Conservation (phyloP, 768 basidiomycete genomes). For the Neoboletus magnificus region DNA sequence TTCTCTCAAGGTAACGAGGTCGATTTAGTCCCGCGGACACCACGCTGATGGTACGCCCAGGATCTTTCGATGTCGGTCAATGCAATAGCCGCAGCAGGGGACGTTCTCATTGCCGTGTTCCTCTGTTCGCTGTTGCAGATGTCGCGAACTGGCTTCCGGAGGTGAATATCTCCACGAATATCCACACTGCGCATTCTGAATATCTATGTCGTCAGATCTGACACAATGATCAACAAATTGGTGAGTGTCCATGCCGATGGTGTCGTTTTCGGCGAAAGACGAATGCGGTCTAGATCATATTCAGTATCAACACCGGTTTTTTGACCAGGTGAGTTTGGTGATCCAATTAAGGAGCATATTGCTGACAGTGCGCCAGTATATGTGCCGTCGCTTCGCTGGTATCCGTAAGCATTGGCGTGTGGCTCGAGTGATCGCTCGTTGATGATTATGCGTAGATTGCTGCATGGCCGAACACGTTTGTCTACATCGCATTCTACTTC, state of each 20-base stretch:
- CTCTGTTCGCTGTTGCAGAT: constrained; percentile 46
- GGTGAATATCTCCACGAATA: constrained; percentile 19
- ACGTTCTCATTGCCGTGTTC: constrained; percentile 49
- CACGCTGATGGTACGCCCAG: constrained; percentile 8
- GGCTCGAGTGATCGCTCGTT: neutral
- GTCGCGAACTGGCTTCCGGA: constrained; percentile 53
- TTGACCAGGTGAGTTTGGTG: constrained; percentile 22
- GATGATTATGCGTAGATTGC: constrained; percentile 39
- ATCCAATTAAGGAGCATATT: too few species aligned
- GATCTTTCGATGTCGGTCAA: constrained; percentile 53
- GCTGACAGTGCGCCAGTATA: constrained; percentile 29
- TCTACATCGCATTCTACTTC: constrained; percentile 65
- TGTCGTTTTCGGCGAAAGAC: neutral
- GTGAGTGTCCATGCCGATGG: constrained; percentile 7
- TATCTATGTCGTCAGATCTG: constrained; percentile 32
- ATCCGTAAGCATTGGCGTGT: constrained; percentile 36
- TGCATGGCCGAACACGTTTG: constrained; percentile 49
- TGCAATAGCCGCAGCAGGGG: constrained; percentile 49
- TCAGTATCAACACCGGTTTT: constrained; percentile 46
- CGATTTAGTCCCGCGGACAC: neutral
- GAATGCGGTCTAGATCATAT: constrained; percentile 39
- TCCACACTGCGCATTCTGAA: neutral
- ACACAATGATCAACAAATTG: constrained; percentile 53
- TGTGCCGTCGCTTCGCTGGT: constrained; percentile 58
- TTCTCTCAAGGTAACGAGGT: constrained; percentile 40